Percentiles rank a stretch among this genome's conserved stretches.
phyloP scores from a whole-genome alignment of 192 early-diverging fungal genomes.

The Coemansia sp. region DNA sequence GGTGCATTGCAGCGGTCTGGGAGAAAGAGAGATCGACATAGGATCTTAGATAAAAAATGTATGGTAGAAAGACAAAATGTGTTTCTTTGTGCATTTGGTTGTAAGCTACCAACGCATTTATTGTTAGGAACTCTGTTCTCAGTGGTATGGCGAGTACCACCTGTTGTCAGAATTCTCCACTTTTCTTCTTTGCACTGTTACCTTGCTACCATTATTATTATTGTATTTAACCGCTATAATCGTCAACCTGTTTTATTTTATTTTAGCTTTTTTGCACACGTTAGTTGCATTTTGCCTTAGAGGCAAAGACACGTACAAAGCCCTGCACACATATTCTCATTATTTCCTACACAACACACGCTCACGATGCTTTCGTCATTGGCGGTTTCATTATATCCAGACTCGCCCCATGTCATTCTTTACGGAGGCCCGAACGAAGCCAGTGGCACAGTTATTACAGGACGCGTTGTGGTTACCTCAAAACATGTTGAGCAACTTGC shows the following conservation, averaged over 20 bases:
- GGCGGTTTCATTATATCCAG: conserved; percentile 21
- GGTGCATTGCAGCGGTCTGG: not conserved
- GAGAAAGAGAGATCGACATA: not conserved
- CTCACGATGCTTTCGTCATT: conserved; percentile 24
- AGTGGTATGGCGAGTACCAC: not conserved
- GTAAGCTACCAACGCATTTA: not conserved
- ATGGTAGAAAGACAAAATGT: not conserved
- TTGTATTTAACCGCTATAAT: not conserved
- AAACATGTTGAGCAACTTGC: conserved; percentile 20
- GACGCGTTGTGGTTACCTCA: conserved; percentile 28
- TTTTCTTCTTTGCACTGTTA: not conserved
- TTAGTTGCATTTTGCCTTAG: not conserved
- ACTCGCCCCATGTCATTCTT: conserved; percentile 32
- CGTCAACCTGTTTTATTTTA: not conserved
- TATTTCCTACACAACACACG: not conserved
- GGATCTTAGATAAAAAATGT: no score
- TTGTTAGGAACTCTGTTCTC: not conserved
- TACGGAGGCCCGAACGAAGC: conserved; percentile 42
- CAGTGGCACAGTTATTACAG: conserved; percentile 25
- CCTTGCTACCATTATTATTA: not conserved
- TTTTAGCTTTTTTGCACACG: not conserved
- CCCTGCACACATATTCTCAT: not conserved
- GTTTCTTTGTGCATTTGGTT: not conserved
- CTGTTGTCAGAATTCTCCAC: not conserved
- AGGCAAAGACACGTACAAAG: not conserved